Evolutionary conservation across 192 early-diverging fungal genomes (phyloP), one percentile per base, ranked within the genome.

Genomic region (Piromyces finnis): DNA sequence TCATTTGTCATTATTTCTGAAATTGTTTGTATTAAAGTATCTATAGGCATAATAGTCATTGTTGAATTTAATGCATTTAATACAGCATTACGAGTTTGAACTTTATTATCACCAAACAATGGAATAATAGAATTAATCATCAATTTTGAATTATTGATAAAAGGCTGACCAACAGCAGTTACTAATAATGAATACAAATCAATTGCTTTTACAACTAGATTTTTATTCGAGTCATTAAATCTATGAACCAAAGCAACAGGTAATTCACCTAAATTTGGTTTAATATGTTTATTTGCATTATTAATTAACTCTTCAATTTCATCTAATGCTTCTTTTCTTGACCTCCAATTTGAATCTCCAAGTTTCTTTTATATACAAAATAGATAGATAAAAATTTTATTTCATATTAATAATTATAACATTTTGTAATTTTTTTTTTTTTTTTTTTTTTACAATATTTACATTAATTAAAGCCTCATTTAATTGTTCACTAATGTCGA

Each of bases 141-240:
- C 0, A 90, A 83, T 51, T 91, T 92, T 18, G 91, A 87, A 82
- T 93, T 89, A 29, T 90, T 88, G 12, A 94, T 93, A 83, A 94
- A 95, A 3, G 95, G 95, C 32, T 93, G 93, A 14, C 95, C 96
- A 86, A 96, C 93, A 18, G 94, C 92, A 0, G 87, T 83, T 5
- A 95, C 94, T 22, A 99, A 83, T 12, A 84, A 85, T 1, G 92
- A 93, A 59, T 92, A 88, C 28, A 99, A 85, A n/a, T 95, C 95
- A 36, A 96, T 89, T 0, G 96, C 90, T 79, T 90, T 84, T 15
- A 92, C 91, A 16, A 92, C 89, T 27, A 99, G 84, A 81, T 95
- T 97, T 82, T 96, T 95, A 87, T 99, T 99, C 79, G 89, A 92
- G 82, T 99, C 98, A 29, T 86, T 87, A 41, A 99, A 86, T 51